Conservation (phyloP, 192 early-diverging fungal genomes). For the Coemansia asiatica region DNA sequence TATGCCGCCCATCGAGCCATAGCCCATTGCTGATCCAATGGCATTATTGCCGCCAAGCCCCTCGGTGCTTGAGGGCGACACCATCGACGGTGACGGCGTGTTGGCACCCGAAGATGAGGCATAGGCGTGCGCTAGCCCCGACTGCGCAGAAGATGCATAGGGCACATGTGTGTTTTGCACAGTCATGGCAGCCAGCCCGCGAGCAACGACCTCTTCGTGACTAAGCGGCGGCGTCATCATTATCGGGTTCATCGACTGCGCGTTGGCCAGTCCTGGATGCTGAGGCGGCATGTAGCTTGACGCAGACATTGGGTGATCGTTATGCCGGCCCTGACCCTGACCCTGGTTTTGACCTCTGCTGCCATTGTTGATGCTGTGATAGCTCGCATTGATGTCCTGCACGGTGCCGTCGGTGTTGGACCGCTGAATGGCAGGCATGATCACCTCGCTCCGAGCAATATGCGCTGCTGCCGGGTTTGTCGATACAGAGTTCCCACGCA, state of each 20-base stretch:
- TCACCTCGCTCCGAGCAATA: constrained; percentile 43
- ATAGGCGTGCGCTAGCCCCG: constrained; percentile 8
- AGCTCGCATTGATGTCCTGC: constrained; percentile 21
- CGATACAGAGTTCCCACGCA: constrained; percentile 20
- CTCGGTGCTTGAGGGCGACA: constrained; percentile 17
- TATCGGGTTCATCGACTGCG: constrained; percentile 20
- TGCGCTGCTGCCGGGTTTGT: constrained; percentile 17
- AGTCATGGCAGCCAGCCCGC: constrained; percentile 37
- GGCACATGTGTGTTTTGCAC: constrained; percentile 25
- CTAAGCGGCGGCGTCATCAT: constrained; percentile 50
- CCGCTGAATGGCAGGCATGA: constrained; percentile 42
- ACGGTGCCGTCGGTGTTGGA: constrained; percentile 22
- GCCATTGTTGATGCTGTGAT: constrained; percentile 15
- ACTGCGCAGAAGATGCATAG: constrained; percentile 8
- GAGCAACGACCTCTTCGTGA: constrained; percentile 41
- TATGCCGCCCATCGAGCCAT: constrained; percentile 22
- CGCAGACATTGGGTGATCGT: not conserved
- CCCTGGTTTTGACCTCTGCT: not conserved
- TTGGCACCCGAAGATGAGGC: constrained; percentile 23
- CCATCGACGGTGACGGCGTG: constrained; percentile 31
- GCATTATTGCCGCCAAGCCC: not conserved
- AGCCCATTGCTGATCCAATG: not conserved
- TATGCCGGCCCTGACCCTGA: constrained; percentile 1
- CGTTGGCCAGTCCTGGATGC: constrained; percentile 27
- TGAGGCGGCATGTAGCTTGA: constrained; percentile 11